Evolutionary conservation across 805 yeast genomes (phyloP).

Genomic region (Barnettozyma sp.): DNA sequence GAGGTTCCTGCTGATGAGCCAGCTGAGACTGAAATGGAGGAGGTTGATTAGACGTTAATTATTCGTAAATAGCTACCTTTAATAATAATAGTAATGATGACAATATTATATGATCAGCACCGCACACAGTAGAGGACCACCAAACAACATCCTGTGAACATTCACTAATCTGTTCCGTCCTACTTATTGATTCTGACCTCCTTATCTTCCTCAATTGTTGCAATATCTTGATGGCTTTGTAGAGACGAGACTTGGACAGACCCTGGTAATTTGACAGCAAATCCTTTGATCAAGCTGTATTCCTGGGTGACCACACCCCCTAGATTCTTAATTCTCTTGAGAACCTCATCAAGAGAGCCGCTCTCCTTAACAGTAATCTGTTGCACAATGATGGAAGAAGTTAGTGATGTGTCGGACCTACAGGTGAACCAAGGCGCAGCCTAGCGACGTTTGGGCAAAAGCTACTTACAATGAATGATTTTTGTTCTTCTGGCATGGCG

Average conservation of each 20-base stretch:
- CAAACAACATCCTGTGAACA: too few relatives aligned
- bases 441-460: too few relatives aligned
- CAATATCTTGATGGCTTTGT: conserved; percentile 43
- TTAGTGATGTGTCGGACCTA: conserved; percentile 3
- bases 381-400: background rate
- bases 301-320: conserved; percentile 62
- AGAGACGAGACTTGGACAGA: conserved; percentile 43
- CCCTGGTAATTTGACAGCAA: conserved; percentile 49
- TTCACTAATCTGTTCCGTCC: background rate
- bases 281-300: conserved; percentile 60
- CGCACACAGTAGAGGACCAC: too few relatives aligned
- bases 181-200: conserved; percentile 40
- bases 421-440: too few relatives aligned
- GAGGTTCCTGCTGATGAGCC: conserved; percentile 69
- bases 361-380: conserved; percentile 36
- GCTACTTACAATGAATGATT: conserved; percentile 22
- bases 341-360: conserved; percentile 29
- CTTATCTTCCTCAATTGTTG: conserved; percentile 59
- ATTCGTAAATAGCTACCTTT: conserved; percentile 1
- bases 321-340: conserved; percentile 39
- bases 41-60: conserved; percentile 69
- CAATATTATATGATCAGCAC: too few relatives aligned
- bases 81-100: background rate
- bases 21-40: conserved; percentile 97
- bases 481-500: conserved; percentile 22